Conservation (phyloP, 768 basidiomycete genomes). For the Suillus spraguei region DNA sequence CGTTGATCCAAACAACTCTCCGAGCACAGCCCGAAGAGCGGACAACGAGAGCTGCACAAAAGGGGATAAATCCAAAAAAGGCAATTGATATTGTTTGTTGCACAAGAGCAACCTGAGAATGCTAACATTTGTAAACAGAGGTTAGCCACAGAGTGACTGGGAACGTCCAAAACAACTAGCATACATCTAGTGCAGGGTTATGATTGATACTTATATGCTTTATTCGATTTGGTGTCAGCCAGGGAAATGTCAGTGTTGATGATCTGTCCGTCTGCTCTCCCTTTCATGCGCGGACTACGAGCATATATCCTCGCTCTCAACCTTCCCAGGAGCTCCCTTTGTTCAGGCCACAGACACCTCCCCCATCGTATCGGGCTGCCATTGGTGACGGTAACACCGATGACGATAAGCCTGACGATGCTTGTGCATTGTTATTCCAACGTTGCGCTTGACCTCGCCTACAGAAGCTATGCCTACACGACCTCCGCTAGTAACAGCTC, state of each 20-base stretch:
- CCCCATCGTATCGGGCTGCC: slow-evolving; percentile 26
- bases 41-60: slow-evolving; percentile 1
- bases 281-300: slow-evolving; percentile 32
- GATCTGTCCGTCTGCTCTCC: too few species aligned
- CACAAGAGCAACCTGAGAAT: too few species aligned
- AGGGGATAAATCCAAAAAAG: slow-evolving; percentile 5
- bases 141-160: too few species aligned
- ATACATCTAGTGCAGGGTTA: too few species aligned
- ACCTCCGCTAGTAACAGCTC: slow-evolving; percentile 17
- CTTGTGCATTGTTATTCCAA: slow-evolving; percentile 32
- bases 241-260: too few species aligned
- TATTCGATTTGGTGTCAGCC: too few species aligned
- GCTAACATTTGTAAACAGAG: too few species aligned
- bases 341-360: slow-evolving; percentile 28
- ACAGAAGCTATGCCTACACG: slow-evolving; percentile 10
- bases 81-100: not conserved
- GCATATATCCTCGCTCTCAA: slow-evolving; percentile 26
- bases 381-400: slow-evolving; percentile 6
- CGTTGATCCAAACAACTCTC: not conserved
- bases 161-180: too few species aligned
- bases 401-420: slow-evolving; percentile 11
- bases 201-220: too few species aligned
- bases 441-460: slow-evolving; percentile 21
- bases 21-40: not conserved
- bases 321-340: slow-evolving; percentile 19